A percentile compares a stretch with the other conserved stretches of the same genome.
Evolutionary conservation across 2,329 filamentous ascomycete genomes (phyloP).

Genomic region (Apiospora marii): DNA sequence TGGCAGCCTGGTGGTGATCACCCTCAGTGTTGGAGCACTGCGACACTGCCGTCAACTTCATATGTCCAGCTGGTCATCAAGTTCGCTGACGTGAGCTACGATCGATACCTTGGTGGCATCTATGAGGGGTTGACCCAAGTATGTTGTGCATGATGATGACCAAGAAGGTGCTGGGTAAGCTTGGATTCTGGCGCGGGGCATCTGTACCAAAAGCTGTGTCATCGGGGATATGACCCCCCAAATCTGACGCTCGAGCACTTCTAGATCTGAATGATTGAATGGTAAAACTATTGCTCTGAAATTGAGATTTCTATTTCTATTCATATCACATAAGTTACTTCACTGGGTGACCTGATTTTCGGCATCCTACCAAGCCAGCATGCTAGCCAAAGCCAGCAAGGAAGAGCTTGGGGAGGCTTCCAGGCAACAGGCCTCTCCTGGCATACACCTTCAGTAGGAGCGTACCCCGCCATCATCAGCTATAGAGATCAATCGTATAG

Average conservation of each 20-base stretch:
- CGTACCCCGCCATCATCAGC: not conserved
- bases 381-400: not conserved
- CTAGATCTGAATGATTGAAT: not conserved
- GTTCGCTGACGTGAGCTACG: too few relatives aligned
- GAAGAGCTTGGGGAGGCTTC: not conserved
- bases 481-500: not conserved
- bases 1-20: not conserved
- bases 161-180: not conserved
- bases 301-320: not conserved
- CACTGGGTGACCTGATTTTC: not conserved
- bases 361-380: not conserved
- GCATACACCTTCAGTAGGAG: not conserved
- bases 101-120: not conserved
- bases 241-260: not conserved
- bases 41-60: not conserved
- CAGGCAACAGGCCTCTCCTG: too few relatives aligned
- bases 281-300: not conserved
- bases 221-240: too few relatives aligned
- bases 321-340: not conserved
- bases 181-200: not conserved
- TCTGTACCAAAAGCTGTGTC: not conserved
- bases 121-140: not conserved
- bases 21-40: not conserved
- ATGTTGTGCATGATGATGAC: not conserved
- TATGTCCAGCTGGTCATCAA: not conserved